phyloP scores from a whole-genome alignment of 1,284 basidiomycete genomes.

The Naganishia sp. region DNA sequence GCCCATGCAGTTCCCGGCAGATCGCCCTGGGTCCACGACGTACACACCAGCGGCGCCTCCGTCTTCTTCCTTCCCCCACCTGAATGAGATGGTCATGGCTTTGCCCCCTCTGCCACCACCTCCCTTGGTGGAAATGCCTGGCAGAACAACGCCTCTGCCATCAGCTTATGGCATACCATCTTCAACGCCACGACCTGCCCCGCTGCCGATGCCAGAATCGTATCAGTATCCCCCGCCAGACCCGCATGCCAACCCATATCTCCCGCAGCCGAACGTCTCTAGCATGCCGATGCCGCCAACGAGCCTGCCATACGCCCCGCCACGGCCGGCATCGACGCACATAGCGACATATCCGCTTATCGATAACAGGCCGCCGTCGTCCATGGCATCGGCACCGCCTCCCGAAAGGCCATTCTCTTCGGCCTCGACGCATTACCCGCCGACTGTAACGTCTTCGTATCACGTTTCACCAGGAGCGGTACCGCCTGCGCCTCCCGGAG shows the following conservation, averaged over 20 bases:
- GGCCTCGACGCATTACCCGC: constrained; percentile 21
- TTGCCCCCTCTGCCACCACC: constrained; percentile 17
- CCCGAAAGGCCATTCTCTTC: constrained; percentile 20
- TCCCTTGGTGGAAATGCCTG: constrained; percentile 13
- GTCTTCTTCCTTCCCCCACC: constrained; percentile 30
- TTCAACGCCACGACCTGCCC: neutral
- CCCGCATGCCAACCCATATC: neutral
- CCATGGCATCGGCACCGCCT: constrained; percentile 7
- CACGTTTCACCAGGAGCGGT: constrained; percentile 7
- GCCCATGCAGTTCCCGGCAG: neutral
- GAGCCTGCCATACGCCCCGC: neutral
- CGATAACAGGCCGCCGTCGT: constrained; percentile 32
- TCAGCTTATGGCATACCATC: neutral
- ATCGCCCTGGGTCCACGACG: neutral
- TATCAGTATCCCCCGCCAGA: constrained; percentile 7
- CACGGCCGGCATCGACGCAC: constrained; percentile 18
- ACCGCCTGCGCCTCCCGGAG: neutral
- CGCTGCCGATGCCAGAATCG: neutral
- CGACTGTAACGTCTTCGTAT: constrained; percentile 19
- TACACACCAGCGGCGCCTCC: constrained; percentile 26
- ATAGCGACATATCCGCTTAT: constrained; percentile 27
- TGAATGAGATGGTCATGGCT: constrained; percentile 16
- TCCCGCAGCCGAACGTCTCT: constrained; percentile 1
- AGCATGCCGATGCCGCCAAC: neutral
- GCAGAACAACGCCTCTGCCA: neutral